Base-by-base conservation (phyloP, 805 yeast genomes). In the Wickerhamomyces bovis region DNA sequence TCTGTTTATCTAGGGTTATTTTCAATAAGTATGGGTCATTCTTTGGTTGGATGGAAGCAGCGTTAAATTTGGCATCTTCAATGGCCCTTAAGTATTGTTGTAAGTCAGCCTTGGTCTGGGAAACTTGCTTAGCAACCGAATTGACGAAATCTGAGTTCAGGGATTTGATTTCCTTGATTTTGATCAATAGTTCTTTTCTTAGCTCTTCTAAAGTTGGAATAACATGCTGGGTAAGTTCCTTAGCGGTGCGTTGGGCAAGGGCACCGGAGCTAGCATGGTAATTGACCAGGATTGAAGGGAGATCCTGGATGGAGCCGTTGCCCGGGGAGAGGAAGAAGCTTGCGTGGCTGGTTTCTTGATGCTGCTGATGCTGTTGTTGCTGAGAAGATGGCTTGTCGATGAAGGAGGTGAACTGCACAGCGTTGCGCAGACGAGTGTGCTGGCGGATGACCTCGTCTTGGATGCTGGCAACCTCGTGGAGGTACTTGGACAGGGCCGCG, bases 371-470 rank as follows among this genome's bases (percentile, higher is more conserved):
- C 39, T 16, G 22, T 12, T 41, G 16, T 20, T 35, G 38, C n/a
- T 41, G 15, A 21, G 41, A 38, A 28, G 18, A 16, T 26, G 36
- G 20, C n/a, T 31, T 38, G 25, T 52, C 48, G 4, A 38, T 28
- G 45, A 64, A 64, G 36, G 65, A 60, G 15, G 73, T 69, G 55
- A 70, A 70, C 48, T 70, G 69, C 18, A 86, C 83, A 10, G 95
- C 89, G 62, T 88, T 90, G 50, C 88, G 86, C 40, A 89, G 73
- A 43, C 96, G 71, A 43, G 83, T 67, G 54, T 88, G 94, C 58
- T 88, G 95, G 49, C 96, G 78, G 31, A 86, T 81, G 16, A 88
- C 77, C 61, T 90, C 96, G 64, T 90, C 97, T 62, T 89, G 94
- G 47, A 87, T 90, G 13, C 85, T 76, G 10, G 88, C 89, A 36